A percentile compares a stretch with the other conserved stretches of the same genome.
Conservation (phyloP, 2,329 filamentous ascomycete species). For the Fusarium sterilihyphosum region DNA sequence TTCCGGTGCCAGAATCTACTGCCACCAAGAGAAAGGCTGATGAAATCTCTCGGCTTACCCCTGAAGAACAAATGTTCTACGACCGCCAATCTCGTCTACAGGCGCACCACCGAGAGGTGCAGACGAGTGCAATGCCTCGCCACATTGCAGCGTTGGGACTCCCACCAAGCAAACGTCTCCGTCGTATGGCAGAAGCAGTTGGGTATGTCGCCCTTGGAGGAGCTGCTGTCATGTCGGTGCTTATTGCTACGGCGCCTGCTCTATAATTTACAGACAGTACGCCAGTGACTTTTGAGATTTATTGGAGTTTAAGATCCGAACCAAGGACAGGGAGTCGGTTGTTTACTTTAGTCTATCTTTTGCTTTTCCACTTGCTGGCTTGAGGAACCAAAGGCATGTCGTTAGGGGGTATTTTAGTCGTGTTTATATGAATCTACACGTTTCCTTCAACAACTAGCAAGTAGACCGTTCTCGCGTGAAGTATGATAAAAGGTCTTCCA, state of each 20-base stretch:
- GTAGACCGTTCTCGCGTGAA: background rate
- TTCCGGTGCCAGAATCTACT: background rate
- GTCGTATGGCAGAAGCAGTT: slow-evolving; percentile 49
- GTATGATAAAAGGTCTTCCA: slow-evolving; percentile 2
- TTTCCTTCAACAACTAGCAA: background rate
- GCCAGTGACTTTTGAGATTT: background rate
- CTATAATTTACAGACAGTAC: slow-evolving; percentile 16
- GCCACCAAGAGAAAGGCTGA: slow-evolving; percentile 39
- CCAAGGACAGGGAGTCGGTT: background rate
- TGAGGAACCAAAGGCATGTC: background rate
- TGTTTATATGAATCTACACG: background rate
- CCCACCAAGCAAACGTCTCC: slow-evolving; percentile 46
- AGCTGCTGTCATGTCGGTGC: slow-evolving; percentile 52
- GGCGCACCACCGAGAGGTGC: background rate
- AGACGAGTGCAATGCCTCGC: background rate
- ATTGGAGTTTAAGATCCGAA: slow-evolving; percentile 34
- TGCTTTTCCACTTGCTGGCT: slow-evolving; percentile 1
- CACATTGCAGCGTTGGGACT: background rate
- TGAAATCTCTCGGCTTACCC: slow-evolving; percentile 39
- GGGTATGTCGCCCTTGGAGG: slow-evolving; percentile 52
- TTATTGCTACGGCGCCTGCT: slow-evolving; percentile 52
- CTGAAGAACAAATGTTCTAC: slow-evolving; percentile 2
- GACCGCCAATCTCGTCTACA: background rate
- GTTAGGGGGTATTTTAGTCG: background rate
- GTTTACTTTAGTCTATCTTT: background rate